These are phyloP conservation scores for Backusella sp. DNA, from an alignment of 192 early-diverging fungal genomes.

Conservation along the genomic window DNA sequence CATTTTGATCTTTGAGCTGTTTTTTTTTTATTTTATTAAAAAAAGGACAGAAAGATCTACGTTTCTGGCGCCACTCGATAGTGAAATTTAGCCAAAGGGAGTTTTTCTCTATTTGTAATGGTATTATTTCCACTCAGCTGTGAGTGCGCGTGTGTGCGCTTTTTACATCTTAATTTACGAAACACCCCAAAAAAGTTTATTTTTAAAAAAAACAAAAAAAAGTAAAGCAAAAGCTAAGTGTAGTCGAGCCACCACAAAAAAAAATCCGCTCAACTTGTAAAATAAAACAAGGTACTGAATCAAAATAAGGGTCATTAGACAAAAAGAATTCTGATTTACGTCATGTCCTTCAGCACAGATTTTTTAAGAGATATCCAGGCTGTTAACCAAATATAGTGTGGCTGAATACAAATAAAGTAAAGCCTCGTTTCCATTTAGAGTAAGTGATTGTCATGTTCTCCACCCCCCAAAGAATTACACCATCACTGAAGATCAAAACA, in stretches of 20 bases:
- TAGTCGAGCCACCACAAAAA: background rate
- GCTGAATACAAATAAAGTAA: conserved; percentile 1
- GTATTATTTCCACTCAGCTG: background rate
- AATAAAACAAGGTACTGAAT: background rate
- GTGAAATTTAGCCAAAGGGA: background rate
- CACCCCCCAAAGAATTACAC: background rate
- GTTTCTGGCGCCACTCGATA: background rate
- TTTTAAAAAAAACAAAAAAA: no score
- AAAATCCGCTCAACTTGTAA: background rate
- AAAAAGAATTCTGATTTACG: background rate
- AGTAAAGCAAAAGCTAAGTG: background rate
- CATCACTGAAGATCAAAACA: background rate
- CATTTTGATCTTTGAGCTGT: no score
- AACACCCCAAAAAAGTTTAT: background rate
- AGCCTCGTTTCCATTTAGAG: background rate
- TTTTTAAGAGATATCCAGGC: background rate
- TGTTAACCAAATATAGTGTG: background rate
- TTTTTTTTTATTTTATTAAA: no score
- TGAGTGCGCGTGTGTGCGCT: background rate
- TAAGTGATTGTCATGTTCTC: background rate
- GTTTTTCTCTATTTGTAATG: background rate
- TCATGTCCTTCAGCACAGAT: background rate
- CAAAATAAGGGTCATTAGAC: background rate
- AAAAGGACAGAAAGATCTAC: background rate
- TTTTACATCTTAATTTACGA: background rate